phyloP scores from a whole-genome alignment of 1,284 basidiomycete genomes.

The Phlebopus sp. region DNA sequence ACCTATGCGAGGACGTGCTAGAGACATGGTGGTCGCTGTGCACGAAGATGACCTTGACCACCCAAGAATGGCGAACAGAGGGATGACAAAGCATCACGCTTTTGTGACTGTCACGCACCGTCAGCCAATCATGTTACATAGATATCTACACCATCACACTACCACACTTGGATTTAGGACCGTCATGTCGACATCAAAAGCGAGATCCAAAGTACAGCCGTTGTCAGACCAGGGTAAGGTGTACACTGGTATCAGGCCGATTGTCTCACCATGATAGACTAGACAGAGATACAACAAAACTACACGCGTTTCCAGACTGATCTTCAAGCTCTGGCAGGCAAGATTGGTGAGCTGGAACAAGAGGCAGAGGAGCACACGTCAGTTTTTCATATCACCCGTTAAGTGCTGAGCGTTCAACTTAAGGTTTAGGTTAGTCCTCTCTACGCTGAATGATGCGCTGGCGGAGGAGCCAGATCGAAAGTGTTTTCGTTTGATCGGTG shows the following conservation, averaged over 20 bases:
- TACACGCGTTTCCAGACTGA: slow-evolving; percentile 79
- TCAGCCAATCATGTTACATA: slow-evolving; percentile 49
- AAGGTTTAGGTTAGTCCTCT: slow-evolving; percentile 75
- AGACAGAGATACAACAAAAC: slow-evolving; percentile 77
- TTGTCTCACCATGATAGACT: slow-evolving; percentile 37
- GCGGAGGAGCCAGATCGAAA: slow-evolving; percentile 83
- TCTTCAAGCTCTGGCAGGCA: slow-evolving; percentile 80
- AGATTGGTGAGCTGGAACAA: slow-evolving; percentile 91
- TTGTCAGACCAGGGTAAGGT: slow-evolving; percentile 69
- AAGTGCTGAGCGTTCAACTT: slow-evolving; percentile 8
- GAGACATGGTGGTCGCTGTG: slow-evolving; percentile 47
- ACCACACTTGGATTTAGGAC: slow-evolving; percentile 4
- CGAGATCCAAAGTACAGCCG: slow-evolving; percentile 51
- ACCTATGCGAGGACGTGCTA: slow-evolving; percentile 33
- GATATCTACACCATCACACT: slow-evolving; percentile 33
- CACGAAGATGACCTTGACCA: slow-evolving; percentile 17
- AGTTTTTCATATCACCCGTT: slow-evolving; percentile 21
- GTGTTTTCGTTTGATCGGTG: slow-evolving; percentile 96
- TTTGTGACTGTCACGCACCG: slow-evolving; percentile 21
- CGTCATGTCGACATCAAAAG: slow-evolving; percentile 41
- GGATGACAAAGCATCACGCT: slow-evolving; percentile 38
- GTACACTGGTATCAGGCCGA: neutral
- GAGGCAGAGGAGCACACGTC: slow-evolving; percentile 90
- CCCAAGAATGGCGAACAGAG: slow-evolving; percentile 6
- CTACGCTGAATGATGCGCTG: slow-evolving; percentile 79